Percentiles rank a stretch among this genome's conserved stretches.
Evolutionary conservation across 495 filamentous ascomycete genomes (phyloP).

Genomic region (Penicillium waksmanii): DNA sequence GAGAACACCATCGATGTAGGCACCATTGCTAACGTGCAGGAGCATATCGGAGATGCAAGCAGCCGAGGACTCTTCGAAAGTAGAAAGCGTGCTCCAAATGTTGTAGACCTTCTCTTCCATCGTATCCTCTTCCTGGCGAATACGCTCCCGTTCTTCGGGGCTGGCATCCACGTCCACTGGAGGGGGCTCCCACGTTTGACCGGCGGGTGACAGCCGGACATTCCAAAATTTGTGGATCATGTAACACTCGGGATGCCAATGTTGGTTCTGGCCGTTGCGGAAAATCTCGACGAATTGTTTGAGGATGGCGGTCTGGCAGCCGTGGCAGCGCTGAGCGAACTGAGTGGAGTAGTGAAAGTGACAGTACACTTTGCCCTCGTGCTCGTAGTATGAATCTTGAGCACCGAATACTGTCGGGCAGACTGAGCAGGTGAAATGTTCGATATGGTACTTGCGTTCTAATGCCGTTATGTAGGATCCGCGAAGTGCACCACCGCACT

Average conservation of each 20-base stretch:
- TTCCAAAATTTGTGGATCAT: constrained; percentile 99
- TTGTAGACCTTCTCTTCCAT: constrained; percentile 98
- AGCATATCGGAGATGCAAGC: constrained; percentile 99
- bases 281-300: constrained; percentile 99
- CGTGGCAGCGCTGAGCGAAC: constrained; percentile 94
- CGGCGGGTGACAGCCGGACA: constrained; percentile 73
- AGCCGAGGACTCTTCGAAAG: constrained; percentile 96
- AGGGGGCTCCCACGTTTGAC: constrained; percentile 52
- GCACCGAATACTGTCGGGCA: constrained; percentile 98
- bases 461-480: constrained; percentile 98
- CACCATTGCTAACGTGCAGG: constrained; percentile 96
- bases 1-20: constrained; percentile 91
- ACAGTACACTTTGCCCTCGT: constrained; percentile 94
- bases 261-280: constrained; percentile 95
- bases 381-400: constrained; percentile 98
- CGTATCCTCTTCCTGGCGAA: constrained; percentile 83
- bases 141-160: constrained; percentile 70
- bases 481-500: constrained; percentile 90
- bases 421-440: constrained; percentile 98
- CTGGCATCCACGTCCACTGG: constrained; percentile 64
- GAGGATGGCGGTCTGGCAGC: constrained; percentile 95
- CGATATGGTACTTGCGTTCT: constrained; percentile 97
- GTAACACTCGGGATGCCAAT: constrained; percentile 99
- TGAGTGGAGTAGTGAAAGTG: constrained; percentile 99
- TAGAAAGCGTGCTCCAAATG: constrained; percentile 97